phyloP scores from a whole-genome alignment of 1,284 basidiomycete species.

The Melampsora larici-populina region DNA sequence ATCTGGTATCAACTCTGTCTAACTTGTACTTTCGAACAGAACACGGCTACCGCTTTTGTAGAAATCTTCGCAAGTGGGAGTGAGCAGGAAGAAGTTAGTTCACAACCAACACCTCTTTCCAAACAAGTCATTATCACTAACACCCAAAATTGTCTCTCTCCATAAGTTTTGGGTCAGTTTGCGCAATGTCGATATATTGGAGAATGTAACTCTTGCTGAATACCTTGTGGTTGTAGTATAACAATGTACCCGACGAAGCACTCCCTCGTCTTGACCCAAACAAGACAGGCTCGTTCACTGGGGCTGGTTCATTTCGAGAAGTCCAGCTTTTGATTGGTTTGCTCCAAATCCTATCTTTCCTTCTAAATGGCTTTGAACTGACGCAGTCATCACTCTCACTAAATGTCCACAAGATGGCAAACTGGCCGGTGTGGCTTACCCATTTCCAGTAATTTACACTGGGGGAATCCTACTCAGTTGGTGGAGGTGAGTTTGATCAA shows the following conservation, averaged over 20 bases:
- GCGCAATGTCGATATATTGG: not conserved
- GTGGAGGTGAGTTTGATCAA: slow-evolving; percentile 58
- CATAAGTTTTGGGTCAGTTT: slow-evolving; percentile 46
- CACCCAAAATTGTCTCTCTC: not conserved
- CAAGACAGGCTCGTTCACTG: slow-evolving; percentile 52
- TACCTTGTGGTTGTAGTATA: slow-evolving; percentile 60
- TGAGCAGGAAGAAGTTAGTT: slow-evolving; percentile 32
- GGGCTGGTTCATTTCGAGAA: slow-evolving; percentile 72
- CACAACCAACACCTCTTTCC: not conserved
- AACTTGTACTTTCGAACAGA: not conserved
- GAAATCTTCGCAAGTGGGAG: slow-evolving; percentile 38
- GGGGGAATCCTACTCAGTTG: slow-evolving; percentile 70
- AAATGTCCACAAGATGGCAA: slow-evolving; percentile 56
- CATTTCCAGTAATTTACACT: slow-evolving; percentile 74
- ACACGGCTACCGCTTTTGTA: slow-evolving; percentile 30
- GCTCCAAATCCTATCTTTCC: not conserved
- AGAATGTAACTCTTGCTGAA: not conserved
- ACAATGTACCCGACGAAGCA: slow-evolving; percentile 65
- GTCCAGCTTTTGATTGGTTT: slow-evolving; percentile 66
- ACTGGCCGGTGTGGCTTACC: slow-evolving; percentile 70
- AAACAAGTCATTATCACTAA: not conserved
- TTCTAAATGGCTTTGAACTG: not conserved
- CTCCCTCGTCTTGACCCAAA: slow-evolving; percentile 61
- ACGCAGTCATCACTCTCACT: not conserved
- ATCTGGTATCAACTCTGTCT: too few species aligned